These are phyloP conservation scores for Phytophthora rubi DNA, from an alignment of 352 stramenopile genomes.

Conservation along the genomic window DNA sequence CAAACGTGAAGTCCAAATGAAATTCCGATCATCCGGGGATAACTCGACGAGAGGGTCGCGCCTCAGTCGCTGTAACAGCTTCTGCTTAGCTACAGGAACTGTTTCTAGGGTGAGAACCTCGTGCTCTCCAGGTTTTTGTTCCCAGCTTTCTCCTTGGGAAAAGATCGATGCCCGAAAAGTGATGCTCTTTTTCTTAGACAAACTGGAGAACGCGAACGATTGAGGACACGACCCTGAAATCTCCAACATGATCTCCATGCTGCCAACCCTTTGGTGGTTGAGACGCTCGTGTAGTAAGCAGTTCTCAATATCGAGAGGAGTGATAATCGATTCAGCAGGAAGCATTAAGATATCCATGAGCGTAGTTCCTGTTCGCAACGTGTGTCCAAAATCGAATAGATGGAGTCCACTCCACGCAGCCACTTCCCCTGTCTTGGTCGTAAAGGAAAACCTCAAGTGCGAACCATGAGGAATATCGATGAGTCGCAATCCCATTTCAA, in stretches of 20 bases:
- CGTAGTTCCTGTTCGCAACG: slow-evolving; percentile 55
- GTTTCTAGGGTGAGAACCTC: slow-evolving; percentile 28
- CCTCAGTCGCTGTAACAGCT: slow-evolving; percentile 58
- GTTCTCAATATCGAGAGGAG: slow-evolving; percentile 78
- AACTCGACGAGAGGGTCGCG: slow-evolving; percentile 72
- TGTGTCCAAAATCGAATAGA: slow-evolving; percentile 86
- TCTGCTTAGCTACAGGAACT: slow-evolving; percentile 45
- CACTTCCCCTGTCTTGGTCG: slow-evolving; percentile 43
- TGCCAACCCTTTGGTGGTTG: slow-evolving; percentile 47
- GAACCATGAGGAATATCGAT: slow-evolving; percentile 80
- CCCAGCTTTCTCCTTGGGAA: slow-evolving; percentile 29
- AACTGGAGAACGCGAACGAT: slow-evolving; percentile 71
- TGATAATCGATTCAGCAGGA: slow-evolving; percentile 41
- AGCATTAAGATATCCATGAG: slow-evolving; percentile 53
- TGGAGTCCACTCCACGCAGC: slow-evolving; percentile 75
- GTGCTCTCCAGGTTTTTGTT: slow-evolving; percentile 14
- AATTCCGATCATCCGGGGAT: slow-evolving; percentile 58
- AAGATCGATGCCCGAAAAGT: slow-evolving; percentile 80
- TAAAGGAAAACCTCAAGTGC: slow-evolving; percentile 68
- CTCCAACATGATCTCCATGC: slow-evolving; percentile 55
- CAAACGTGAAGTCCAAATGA: slow-evolving; percentile 77
- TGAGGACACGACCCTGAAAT: slow-evolving; percentile 45
- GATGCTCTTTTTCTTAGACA: slow-evolving; percentile 57
- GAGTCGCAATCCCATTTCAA: slow-evolving; percentile 50
- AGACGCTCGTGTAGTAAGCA: slow-evolving; percentile 49